These are phyloP conservation scores for Stentor roeselii DNA, from an alignment of 73 alveolate genomes.

Conservation along the genomic window DNA sequence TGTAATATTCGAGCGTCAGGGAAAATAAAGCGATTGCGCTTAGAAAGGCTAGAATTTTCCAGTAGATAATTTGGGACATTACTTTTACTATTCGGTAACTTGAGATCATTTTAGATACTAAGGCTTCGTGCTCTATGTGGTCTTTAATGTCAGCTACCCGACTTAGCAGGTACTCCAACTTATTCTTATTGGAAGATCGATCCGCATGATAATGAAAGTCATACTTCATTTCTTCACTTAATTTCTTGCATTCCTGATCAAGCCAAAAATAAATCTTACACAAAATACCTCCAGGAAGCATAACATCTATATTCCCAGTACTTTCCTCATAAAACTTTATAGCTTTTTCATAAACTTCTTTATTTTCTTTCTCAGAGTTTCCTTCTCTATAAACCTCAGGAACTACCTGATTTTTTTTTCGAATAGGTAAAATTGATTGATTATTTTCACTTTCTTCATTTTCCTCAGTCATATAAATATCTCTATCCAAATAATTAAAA, in stretches of 20 bases:
- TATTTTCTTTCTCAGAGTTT: not conserved
- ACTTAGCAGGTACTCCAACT: slow-evolving; percentile 69
- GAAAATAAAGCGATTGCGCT: slow-evolving; percentile 55
- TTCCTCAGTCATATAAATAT: not conserved
- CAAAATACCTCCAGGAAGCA: slow-evolving; percentile 44
- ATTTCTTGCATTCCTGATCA: slow-evolving; percentile 57
- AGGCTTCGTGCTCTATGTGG: slow-evolving; percentile 88
- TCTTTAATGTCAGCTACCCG: slow-evolving; percentile 78
- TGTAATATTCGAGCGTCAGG: slow-evolving; percentile 59
- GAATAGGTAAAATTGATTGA: too few species aligned
- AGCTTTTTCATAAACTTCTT: slow-evolving; percentile 27
- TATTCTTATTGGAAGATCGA: slow-evolving; percentile 59
- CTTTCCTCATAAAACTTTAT: not conserved
- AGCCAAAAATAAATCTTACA: slow-evolving; percentile 71
- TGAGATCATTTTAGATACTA: slow-evolving; percentile 55
- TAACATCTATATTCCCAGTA: slow-evolving; percentile 27
- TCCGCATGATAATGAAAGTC: slow-evolving; percentile 78
- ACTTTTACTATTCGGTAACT: slow-evolving; percentile 53
- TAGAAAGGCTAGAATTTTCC: slow-evolving; percentile 77
- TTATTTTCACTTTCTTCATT: not conserved
- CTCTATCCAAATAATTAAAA: not conserved
- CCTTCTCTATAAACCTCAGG: too few species aligned
- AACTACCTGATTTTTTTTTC: too few species aligned
- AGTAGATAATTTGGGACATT: slow-evolving; percentile 50
- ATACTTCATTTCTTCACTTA: slow-evolving; percentile 55